A percentile compares a stretch with the other conserved stretches of the same genome.
Evolutionary conservation across 352 stramenopile species (phyloP).

Genomic region (Phytophthora podocarpi): DNA sequence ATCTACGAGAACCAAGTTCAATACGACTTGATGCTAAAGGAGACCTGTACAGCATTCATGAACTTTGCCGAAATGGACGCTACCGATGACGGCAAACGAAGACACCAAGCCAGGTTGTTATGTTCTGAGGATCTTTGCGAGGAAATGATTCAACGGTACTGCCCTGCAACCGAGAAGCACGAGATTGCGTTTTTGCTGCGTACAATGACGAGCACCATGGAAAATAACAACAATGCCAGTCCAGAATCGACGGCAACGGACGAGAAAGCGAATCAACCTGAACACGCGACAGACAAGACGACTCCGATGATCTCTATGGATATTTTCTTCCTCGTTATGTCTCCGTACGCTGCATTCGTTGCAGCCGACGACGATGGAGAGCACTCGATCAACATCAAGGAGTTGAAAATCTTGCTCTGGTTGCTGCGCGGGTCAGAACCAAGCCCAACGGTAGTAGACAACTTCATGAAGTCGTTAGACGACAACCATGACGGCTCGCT

Average conservation of each 20-base stretch:
- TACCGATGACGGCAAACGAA: conserved; percentile 1
- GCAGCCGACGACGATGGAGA: conserved; percentile 65
- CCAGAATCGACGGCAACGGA: no score
- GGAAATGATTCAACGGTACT: conserved; percentile 49
- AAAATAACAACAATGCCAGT: not conserved
- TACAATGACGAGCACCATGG: conserved; percentile 47
- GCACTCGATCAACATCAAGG: conserved; percentile 55
- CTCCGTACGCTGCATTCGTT: conserved; percentile 66
- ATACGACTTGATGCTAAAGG: conserved; percentile 66
- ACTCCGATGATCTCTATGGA: conserved; percentile 48
- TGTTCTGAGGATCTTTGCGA: conserved; percentile 47
- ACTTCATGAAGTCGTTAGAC: conserved; percentile 71
- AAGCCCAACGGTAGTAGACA: conserved; percentile 34
- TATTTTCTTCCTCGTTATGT: conserved; percentile 64
- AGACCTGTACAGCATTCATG: conserved; percentile 57
- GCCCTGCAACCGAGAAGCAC: conserved; percentile 27
- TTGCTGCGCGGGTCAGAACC: conserved; percentile 73
- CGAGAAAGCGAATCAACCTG: not conserved
- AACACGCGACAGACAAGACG: not conserved
- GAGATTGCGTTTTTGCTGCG: conserved; percentile 55
- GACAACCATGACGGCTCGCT: conserved; percentile 52
- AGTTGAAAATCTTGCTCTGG: conserved; percentile 72
- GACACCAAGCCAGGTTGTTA: conserved; percentile 22
- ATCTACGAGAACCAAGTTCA: conserved; percentile 75
- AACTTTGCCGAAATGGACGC: conserved; percentile 28